phyloP scores from a whole-genome alignment of 495 filamentous ascomycete species.

The Lepraria neglecta region DNA sequence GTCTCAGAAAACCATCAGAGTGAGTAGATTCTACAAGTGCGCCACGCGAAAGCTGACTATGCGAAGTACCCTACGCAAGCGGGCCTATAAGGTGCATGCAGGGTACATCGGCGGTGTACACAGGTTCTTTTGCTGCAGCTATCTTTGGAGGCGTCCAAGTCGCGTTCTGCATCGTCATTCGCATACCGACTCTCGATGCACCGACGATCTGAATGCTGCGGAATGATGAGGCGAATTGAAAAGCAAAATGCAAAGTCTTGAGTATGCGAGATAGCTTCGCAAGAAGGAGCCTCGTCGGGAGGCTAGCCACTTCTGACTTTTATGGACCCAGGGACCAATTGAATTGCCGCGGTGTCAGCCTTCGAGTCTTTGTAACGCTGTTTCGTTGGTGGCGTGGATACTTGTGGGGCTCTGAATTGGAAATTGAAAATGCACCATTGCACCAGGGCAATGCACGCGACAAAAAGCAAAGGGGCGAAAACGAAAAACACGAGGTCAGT shows the following conservation, averaged over 20 bases:
- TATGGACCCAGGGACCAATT: neutral
- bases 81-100: conserved; percentile 22
- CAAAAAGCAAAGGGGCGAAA: conserved; percentile 5
- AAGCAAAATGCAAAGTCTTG: neutral
- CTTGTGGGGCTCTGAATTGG: conserved; percentile 4
- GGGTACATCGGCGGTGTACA: conserved; percentile 13
- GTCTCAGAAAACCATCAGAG: neutral
- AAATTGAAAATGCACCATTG: neutral
- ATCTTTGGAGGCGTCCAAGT: conserved; percentile 15
- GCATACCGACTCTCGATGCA: neutral
- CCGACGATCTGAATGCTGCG: conserved; percentile 1
- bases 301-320: neutral
- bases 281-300: neutral
- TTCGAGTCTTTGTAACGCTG: neutral
- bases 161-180: neutral
- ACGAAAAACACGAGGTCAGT: neutral
- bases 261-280: neutral
- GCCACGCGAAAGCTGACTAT: conserved; percentile 23
- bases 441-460: conserved; percentile 4
- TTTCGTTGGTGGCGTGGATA: conserved; percentile 10
- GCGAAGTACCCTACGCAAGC: conserved; percentile 20
- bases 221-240: neutral
- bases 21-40: conserved; percentile 7
- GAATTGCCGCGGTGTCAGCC: conserved; percentile 13
- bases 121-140: conserved; percentile 14